A percentile compares a stretch with the other conserved stretches of the same genome.
Conservation (phyloP, 345 rosid species). For the Hevea brasiliensis region DNA sequence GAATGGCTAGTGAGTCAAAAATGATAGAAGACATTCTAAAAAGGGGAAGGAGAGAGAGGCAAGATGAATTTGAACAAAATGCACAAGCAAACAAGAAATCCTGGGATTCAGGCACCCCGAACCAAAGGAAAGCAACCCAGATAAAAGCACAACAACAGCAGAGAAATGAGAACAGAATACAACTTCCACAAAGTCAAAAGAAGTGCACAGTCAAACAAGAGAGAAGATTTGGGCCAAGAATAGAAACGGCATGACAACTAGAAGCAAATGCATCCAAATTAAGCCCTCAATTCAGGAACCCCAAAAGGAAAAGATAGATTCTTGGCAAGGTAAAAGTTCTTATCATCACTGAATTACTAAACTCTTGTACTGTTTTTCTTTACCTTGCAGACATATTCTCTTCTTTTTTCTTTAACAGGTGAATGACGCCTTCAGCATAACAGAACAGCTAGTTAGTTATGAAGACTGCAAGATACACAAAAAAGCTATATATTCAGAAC, state of each 20-base stretch:
- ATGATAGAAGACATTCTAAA: not conserved
- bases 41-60: not conserved
- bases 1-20: not conserved
- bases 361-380: slow-evolving; percentile 48
- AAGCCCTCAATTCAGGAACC: slow-evolving; percentile 10
- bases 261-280: slow-evolving; percentile 9
- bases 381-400: slow-evolving; percentile 99
- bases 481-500: slow-evolving; percentile 66
- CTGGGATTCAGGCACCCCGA: not conserved
- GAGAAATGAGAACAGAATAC: not conserved
- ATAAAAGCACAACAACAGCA: not conserved
- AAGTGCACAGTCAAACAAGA: not conserved
- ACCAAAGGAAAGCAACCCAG: not conserved
- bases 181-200: not conserved
- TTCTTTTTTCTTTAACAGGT: slow-evolving; percentile 88
- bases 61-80: slow-evolving; percentile 2
- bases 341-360: slow-evolving; percentile 46
- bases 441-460: slow-evolving; percentile 78
- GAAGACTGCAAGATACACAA: slow-evolving; percentile 52
- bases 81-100: not conserved
- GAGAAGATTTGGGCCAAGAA: slow-evolving; percentile 10
- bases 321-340: slow-evolving; percentile 38
- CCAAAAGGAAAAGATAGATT: slow-evolving; percentile 28
- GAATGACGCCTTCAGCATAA: slow-evolving; percentile 98
- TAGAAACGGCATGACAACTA: slow-evolving; percentile 11